These are phyloP conservation scores for Geosmithia flava DNA, from an alignment of 2,329 filamentous ascomycete genomes.

Conservation along the genomic window DNA sequence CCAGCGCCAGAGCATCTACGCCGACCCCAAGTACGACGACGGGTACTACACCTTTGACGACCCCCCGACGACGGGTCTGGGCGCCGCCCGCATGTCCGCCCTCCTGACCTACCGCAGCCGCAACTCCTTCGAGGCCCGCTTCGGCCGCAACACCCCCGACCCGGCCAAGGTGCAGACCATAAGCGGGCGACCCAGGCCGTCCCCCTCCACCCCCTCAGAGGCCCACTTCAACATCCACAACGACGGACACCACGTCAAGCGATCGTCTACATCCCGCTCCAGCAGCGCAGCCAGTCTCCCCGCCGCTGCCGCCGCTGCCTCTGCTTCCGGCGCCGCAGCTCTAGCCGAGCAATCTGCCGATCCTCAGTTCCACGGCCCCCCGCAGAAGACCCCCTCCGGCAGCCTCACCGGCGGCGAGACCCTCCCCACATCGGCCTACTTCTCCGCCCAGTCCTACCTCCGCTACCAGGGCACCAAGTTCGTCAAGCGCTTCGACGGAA, in stretches of 20 bases:
- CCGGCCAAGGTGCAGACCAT: conserved; percentile 74
- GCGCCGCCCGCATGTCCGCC: conserved; percentile 92
- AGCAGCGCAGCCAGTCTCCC: conserved; percentile 22
- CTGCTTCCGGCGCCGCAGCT: not conserved
- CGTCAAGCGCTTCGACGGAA: conserved; percentile 91
- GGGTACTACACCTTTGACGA: conserved; percentile 87
- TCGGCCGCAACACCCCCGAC: conserved; percentile 86
- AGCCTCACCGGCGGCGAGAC: conserved; percentile 37
- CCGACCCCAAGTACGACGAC: conserved; percentile 95
- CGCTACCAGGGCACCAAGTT: conserved; percentile 96
- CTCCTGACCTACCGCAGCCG: conserved; percentile 91
- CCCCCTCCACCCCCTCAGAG: conserved; percentile 50
- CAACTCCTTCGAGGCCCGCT: conserved; percentile 92
- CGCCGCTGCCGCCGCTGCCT: conserved; percentile 11
- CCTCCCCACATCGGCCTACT: conserved; percentile 65
- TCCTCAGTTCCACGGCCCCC: conserved; percentile 60
- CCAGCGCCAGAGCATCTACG: conserved; percentile 88
- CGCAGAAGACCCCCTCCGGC: conserved; percentile 19
- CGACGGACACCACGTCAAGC: conserved; percentile 59
- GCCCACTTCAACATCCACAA: conserved; percentile 75
- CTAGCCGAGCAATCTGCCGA: conserved; percentile 20
- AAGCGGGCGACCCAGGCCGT: conserved; percentile 49
- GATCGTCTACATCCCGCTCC: conserved; percentile 34
- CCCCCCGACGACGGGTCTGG: conserved; percentile 74
- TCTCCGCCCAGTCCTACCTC: conserved; percentile 94